A percentile compares a stretch with the other conserved stretches of the same genome.
phyloP scores from a whole-genome alignment of 345 rosid species.

The Cochlearia excelsa region DNA sequence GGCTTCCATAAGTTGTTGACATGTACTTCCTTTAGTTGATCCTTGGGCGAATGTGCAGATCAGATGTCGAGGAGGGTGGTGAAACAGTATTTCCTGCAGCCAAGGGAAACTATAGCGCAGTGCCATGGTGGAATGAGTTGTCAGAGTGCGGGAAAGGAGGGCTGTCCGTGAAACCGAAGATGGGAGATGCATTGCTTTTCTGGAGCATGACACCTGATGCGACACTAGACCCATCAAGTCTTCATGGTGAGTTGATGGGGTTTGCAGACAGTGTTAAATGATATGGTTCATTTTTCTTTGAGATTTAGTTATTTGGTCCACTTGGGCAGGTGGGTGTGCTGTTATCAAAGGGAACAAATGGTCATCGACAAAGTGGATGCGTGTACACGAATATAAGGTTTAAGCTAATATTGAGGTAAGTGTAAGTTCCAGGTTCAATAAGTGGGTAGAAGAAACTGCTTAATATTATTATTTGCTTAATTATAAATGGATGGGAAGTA shows the following conservation, averaged over 20 bases:
- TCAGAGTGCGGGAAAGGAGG: slow-evolving; percentile 86
- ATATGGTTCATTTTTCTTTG: too few species aligned
- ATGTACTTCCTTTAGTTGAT: slow-evolving; percentile 6
- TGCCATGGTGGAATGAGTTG: slow-evolving; percentile 89
- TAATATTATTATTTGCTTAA: too few species aligned
- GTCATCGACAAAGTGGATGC: slow-evolving; percentile 97
- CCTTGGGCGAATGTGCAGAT: slow-evolving; percentile 46
- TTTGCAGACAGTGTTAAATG: too few species aligned
- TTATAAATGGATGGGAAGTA: too few species aligned
- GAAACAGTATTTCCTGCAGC: slow-evolving; percentile 94
- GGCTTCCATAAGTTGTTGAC: neutral
- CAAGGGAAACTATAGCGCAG: slow-evolving; percentile 70
- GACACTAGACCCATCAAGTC: slow-evolving; percentile 66
- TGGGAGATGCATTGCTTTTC: slow-evolving; percentile 97
- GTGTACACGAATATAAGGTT: slow-evolving; percentile 64
- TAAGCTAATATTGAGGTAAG: slow-evolving; percentile 35
- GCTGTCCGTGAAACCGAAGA: slow-evolving; percentile 82
- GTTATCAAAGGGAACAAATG: slow-evolving; percentile 91
- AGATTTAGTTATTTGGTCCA: slow-evolving; percentile 5
- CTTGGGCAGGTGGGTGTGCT: slow-evolving; percentile 78
- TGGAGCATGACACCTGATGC: slow-evolving; percentile 98
- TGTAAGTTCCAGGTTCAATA: neutral
- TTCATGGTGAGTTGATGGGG: slow-evolving; percentile 62
- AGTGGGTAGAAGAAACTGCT: too few species aligned
- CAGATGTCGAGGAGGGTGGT: slow-evolving; percentile 98